phyloP scores from a whole-genome alignment of 2,329 filamentous ascomycete species.

The Ophiocordyceps camponoti-saundersi region DNA sequence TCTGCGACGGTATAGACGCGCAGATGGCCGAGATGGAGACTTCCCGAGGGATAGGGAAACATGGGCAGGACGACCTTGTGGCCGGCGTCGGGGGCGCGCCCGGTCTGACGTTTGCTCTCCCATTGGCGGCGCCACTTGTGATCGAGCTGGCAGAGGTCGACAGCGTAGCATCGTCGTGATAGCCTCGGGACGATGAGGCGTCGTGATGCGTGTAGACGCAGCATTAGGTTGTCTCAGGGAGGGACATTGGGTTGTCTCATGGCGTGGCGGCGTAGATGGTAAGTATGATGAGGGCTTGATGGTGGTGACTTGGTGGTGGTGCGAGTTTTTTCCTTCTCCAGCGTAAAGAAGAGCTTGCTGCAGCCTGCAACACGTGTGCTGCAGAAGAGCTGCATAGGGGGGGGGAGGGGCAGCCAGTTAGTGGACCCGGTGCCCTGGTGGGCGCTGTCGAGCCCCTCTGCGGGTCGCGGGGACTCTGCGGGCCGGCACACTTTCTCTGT shows the following conservation, averaged over 20 bases:
- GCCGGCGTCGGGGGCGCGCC: slow-evolving; percentile 8
- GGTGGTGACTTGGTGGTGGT: no score
- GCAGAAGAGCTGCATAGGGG: no score
- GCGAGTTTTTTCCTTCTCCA: no score
- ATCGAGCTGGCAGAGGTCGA: slow-evolving; percentile 29
- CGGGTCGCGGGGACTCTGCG: no score
- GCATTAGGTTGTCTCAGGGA: background rate
- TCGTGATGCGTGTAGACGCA: background rate
- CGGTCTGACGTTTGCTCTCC: slow-evolving; percentile 10
- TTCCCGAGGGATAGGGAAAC: slow-evolving; percentile 86
- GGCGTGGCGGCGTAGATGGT: no score
- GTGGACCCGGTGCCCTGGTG: no score
- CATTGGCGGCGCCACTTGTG: slow-evolving; percentile 35
- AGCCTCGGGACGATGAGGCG: background rate
- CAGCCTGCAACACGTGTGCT: no score
- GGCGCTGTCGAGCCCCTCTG: no score
- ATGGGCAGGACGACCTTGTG: slow-evolving; percentile 65
- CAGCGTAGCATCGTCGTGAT: slow-evolving; percentile 18
- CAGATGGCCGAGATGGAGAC: slow-evolving; percentile 72
- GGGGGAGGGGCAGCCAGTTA: no score
- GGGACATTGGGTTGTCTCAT: background rate
- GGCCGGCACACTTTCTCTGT: no score
- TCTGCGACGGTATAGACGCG: slow-evolving; percentile 86
- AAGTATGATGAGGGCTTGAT: no score
- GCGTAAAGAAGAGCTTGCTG: no score